Evolutionary conservation across 257 asterid species (phyloP).

Genomic region (Rhazya stricta): DNA sequence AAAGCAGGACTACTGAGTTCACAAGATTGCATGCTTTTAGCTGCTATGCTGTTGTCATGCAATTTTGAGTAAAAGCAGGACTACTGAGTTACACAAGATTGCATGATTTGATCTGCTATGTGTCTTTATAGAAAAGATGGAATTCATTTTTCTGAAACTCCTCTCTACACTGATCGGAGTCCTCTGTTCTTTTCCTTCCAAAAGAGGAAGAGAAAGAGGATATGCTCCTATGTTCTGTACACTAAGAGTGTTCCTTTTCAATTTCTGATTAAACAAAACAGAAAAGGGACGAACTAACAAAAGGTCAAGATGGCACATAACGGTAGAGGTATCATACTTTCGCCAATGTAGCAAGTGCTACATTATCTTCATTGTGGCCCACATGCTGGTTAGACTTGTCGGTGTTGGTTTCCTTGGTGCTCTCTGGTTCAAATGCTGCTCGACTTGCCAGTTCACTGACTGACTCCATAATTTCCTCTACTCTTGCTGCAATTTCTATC

Average conservation of each 20-base stretch:
- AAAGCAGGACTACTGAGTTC: neutral
- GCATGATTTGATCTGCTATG: neutral
- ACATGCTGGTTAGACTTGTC: slow-evolving; percentile 22
- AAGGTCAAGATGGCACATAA: neutral
- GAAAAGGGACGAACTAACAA: slow-evolving; percentile 2
- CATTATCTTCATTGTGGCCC: slow-evolving; percentile 27
- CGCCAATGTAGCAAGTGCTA: slow-evolving; percentile 31
- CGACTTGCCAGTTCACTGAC: slow-evolving; percentile 46
- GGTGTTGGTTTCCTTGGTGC: slow-evolving; percentile 22
- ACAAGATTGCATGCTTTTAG: neutral
- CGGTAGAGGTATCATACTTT: slow-evolving; percentile 32
- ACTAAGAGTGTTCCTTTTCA: slow-evolving; percentile 20
- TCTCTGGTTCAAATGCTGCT: slow-evolving; percentile 48
- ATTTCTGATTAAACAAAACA: slow-evolving; percentile 6
- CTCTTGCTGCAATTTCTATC: slow-evolving; percentile 61
- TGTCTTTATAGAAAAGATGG: neutral
- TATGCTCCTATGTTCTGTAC: slow-evolving; percentile 8
- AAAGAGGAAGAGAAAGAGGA: too few species aligned
- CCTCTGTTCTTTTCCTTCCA: neutral
- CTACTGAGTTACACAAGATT: neutral
- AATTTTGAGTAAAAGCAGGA: neutral
- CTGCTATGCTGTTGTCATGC: neutral
- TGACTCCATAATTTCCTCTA: slow-evolving; percentile 38
- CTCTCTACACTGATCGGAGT: neutral
- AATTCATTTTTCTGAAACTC: slow-evolving; percentile 1